Conservation (phyloP, 495 filamentous ascomycete genomes). For the Daldinia bambusicola region DNA sequence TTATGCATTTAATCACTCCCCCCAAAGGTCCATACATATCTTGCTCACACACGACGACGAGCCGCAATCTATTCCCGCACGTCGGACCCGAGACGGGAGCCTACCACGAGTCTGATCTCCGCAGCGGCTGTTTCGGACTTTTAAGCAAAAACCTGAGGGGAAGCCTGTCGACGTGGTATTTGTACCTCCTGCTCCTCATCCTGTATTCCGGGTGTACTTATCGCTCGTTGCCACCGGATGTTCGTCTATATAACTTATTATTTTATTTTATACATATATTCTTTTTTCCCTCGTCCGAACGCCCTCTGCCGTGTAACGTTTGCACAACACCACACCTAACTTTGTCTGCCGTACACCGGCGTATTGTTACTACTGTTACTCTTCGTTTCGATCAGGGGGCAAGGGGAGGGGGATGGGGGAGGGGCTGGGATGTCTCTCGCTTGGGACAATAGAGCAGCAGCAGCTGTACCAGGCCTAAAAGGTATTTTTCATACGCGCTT, state of each 20-base stretch:
- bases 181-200: conserved; percentile 21
- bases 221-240: conserved; percentile 37
- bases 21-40: conserved; percentile 12
- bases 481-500: not conserved
- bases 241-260: conserved; percentile 27
- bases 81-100: conserved; percentile 21
- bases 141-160: conserved; percentile 32
- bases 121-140: conserved; percentile 36
- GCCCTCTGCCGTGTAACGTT: conserved; percentile 40
- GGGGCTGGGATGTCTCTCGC: conserved; percentile 11
- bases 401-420: no score
- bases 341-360: conserved; percentile 20
- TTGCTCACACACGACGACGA: conserved; percentile 17
- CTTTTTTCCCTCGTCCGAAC: not conserved
- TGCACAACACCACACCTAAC: not conserved
- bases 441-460: conserved; percentile 5
- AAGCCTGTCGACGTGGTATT: conserved; percentile 45
- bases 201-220: conserved; percentile 15
- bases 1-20: conserved; percentile 16
- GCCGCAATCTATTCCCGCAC: conserved; percentile 43
- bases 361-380: not conserved
- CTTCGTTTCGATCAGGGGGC: not conserved
- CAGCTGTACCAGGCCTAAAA: conserved; percentile 1
- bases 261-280: no score
- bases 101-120: conserved; percentile 23